Conservation (phyloP, 495 filamentous ascomycete genomes). For the Neurospora cerealis region DNA sequence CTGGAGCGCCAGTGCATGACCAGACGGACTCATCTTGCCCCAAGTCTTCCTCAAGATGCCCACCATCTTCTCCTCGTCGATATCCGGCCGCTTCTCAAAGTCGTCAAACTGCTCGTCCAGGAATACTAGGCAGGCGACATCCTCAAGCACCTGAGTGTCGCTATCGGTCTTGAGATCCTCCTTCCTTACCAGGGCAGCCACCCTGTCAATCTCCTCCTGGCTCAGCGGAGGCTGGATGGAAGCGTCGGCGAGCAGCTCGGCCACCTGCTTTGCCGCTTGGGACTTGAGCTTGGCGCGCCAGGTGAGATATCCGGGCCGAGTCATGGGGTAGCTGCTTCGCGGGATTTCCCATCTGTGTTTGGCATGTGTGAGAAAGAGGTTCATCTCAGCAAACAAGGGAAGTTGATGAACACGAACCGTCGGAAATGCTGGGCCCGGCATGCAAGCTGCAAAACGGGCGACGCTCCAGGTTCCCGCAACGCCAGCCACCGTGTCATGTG, state of each 20-base stretch:
- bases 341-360: constrained; percentile 69
- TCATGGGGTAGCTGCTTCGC: constrained; percentile 56
- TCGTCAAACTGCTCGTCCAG: constrained; percentile 73
- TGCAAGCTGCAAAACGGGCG: constrained; percentile 56
- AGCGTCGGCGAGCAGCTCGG: constrained; percentile 40
- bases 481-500: constrained; percentile 65
- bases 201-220: constrained; percentile 33
- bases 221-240: constrained; percentile 25
- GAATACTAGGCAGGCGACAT: constrained; percentile 80
- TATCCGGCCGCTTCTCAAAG: constrained; percentile 48
- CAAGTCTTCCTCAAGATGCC: constrained; percentile 71
- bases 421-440: constrained; percentile 72
- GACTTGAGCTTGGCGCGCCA: constrained; percentile 67
- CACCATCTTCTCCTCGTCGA: constrained; percentile 65
- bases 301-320: constrained; percentile 58
- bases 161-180: constrained; percentile 51
- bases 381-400: neutral
- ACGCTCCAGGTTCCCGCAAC: constrained; percentile 42
- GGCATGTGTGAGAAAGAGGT: neutral
- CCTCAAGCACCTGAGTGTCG: constrained; percentile 66
- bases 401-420: constrained; percentile 14
- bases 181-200: constrained; percentile 54
- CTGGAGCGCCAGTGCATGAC: constrained; percentile 56
- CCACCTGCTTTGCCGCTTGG: constrained; percentile 53
- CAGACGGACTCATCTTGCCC: constrained; percentile 65